Conservation (phyloP, 305 asterid genomes). For the Fraxinus latifolia region DNA sequence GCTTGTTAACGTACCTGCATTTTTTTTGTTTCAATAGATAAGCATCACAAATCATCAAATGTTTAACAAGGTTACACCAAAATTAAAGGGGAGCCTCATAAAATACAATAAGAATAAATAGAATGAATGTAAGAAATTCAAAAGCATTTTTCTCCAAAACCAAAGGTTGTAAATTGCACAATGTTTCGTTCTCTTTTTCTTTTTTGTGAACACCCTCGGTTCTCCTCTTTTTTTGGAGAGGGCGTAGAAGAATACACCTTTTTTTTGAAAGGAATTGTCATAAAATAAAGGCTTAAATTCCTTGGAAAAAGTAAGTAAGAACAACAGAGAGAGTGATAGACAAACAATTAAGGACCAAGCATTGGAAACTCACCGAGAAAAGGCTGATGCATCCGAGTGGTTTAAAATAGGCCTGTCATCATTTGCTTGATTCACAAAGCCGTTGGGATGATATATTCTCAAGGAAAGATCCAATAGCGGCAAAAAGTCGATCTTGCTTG, state of each 20-base stretch:
- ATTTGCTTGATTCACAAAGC: conserved; percentile 43
- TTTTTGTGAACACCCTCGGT: not conserved
- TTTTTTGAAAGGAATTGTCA: not conserved
- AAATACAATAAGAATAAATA: not conserved
- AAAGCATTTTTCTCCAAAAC: not conserved
- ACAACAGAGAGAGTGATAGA: not conserved
- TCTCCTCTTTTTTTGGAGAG: not conserved
- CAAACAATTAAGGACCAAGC: not conserved
- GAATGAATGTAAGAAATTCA: not conserved
- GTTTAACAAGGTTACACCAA: conserved; percentile 8
- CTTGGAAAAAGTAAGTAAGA: not conserved
- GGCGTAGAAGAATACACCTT: not conserved
- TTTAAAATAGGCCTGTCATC: conserved; percentile 52
- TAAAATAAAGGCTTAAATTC: not conserved
- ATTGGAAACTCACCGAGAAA: conserved; percentile 66
- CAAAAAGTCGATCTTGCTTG: conserved; percentile 46
- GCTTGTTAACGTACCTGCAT: conserved; percentile 70
- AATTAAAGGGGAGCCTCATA: not conserved
- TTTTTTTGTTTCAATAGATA: conserved; percentile 18
- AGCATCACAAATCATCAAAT: not conserved
- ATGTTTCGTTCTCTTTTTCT: not conserved
- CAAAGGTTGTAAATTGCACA: not conserved
- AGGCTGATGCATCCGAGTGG: conserved; percentile 92
- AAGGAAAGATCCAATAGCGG: conserved; percentile 73
- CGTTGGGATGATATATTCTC: conserved; percentile 51